These are phyloP conservation scores for Kodamaea nitidulidarum DNA, from an alignment of 805 yeast species.

Conservation along the genomic window DNA sequence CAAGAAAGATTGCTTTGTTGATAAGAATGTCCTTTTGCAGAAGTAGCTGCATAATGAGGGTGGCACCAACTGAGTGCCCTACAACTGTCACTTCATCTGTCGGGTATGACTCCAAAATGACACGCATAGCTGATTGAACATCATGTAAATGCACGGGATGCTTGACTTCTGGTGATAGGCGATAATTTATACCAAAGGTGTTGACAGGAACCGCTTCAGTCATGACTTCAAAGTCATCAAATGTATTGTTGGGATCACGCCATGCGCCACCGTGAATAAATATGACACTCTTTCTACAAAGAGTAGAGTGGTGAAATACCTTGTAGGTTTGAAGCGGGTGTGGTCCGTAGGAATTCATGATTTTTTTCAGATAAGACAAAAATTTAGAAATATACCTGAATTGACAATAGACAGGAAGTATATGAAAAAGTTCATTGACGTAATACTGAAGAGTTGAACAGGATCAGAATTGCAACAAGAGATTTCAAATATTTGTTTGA, in stretches of 20 bases:
- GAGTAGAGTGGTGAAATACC: constrained; percentile 18
- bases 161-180: constrained; percentile 56
- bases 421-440: no score
- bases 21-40: constrained; percentile 16
- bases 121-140: constrained; percentile 41
- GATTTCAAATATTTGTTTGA: no score
- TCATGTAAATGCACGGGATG: constrained; percentile 66
- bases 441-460: no score
- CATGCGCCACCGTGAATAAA: constrained; percentile 89
- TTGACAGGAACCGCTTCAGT: constrained; percentile 15
- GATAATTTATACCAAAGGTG: constrained; percentile 49
- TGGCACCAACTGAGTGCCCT: constrained; percentile 86
- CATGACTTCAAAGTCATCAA: constrained; percentile 46
- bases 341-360: constrained; percentile 23
- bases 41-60: constrained; percentile 53
- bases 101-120: constrained; percentile 17
- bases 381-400: background rate
- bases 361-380: background rate
- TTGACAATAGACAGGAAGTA: background rate
- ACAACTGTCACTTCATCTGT: constrained; percentile 25
- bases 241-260: constrained; percentile 67
- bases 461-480: no score
- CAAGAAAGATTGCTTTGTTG: constrained; percentile 36
- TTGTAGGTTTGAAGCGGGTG: constrained; percentile 31
- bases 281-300: constrained; percentile 31